Conservation (phyloP, 352 stramenopile species). For the Phytophthora citricola region DNA sequence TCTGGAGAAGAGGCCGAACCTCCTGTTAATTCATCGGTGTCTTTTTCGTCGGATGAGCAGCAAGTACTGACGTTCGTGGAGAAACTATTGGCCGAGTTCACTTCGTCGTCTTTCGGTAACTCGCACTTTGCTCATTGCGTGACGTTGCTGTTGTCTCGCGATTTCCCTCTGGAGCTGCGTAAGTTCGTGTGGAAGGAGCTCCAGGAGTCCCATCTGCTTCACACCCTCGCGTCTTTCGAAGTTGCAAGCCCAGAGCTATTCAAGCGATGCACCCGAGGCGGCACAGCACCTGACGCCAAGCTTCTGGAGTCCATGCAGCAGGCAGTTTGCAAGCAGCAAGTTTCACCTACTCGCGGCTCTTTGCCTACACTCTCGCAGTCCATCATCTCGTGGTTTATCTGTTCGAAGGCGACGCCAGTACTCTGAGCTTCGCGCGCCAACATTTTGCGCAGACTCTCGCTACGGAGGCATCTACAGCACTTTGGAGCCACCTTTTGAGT, state of each 20-base stretch:
- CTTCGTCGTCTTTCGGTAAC: slow-evolving; percentile 71
- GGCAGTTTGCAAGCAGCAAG: slow-evolving; percentile 42
- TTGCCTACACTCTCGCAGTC: slow-evolving; percentile 69
- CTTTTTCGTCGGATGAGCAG: slow-evolving; percentile 57
- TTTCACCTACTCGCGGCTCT: slow-evolving; percentile 41
- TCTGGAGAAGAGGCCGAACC: slow-evolving; percentile 13
- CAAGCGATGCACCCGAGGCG: slow-evolving; percentile 39
- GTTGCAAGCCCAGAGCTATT: slow-evolving; percentile 34
- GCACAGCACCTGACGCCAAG: slow-evolving; percentile 42
- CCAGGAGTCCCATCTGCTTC: slow-evolving; percentile 52
- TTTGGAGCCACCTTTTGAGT: slow-evolving; percentile 66
- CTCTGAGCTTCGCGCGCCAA: slow-evolving; percentile 58
- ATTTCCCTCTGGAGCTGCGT: slow-evolving; percentile 64
- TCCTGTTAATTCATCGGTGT: slow-evolving; percentile 12
- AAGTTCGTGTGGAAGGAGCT: slow-evolving; percentile 82
- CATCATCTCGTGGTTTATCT: slow-evolving; percentile 67
- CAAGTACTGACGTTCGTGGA: slow-evolving; percentile 75
- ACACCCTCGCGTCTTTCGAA: slow-evolving; percentile 56
- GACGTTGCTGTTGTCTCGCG: slow-evolving; percentile 61
- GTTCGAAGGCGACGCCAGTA: slow-evolving; percentile 38
- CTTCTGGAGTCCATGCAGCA: slow-evolving; percentile 58
- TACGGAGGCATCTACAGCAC: slow-evolving; percentile 27
- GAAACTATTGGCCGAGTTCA: slow-evolving; percentile 73
- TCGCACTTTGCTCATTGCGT: slow-evolving; percentile 68
- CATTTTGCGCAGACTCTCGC: slow-evolving; percentile 53